Conservation (phyloP, 352 stramenopile species). For the Pilasporangium apinafurcum region DNA sequence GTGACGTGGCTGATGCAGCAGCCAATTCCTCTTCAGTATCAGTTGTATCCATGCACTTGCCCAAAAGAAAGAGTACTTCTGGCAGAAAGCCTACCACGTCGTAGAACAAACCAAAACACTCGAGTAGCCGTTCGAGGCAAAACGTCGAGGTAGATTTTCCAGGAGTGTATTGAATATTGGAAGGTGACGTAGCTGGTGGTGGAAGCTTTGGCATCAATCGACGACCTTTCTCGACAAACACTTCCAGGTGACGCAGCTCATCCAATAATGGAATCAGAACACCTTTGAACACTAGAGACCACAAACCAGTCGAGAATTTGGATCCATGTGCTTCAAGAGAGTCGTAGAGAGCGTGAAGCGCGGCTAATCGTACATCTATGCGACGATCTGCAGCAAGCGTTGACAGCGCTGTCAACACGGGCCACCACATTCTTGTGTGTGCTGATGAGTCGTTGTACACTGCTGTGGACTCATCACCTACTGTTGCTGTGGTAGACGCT, state of each 20-base stretch:
- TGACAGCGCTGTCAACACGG: constrained; percentile 95
- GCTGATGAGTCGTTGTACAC: constrained; percentile 66
- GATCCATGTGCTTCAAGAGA: constrained; percentile 55
- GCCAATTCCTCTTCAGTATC: constrained; percentile 69
- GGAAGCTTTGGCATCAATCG: constrained; percentile 35
- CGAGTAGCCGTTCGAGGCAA: constrained; percentile 52
- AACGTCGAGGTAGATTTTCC: constrained; percentile 59
- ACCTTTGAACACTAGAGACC: constrained; percentile 79
- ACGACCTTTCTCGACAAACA: constrained; percentile 41
- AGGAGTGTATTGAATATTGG: constrained; percentile 23
- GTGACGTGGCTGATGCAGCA: constrained; percentile 35
- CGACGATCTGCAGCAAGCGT: constrained; percentile 89
- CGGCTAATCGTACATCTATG: constrained; percentile 78
- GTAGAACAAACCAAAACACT: constrained; percentile 78
- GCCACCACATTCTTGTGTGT: constrained; percentile 89
- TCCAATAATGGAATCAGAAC: constrained; percentile 84
- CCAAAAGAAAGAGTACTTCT: constrained; percentile 68
- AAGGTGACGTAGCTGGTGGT: constrained; percentile 9
- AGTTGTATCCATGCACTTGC: constrained; percentile 73
- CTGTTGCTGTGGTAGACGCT: neutral
- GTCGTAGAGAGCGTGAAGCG: constrained; percentile 70
- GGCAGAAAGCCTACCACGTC: constrained; percentile 71
- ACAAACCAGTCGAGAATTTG: constrained; percentile 74
- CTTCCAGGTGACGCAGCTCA: constrained; percentile 62
- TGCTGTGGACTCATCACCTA: constrained; percentile 1